Conservation (phyloP, 768 basidiomycete species). For the Leccinum fibrillosum region DNA sequence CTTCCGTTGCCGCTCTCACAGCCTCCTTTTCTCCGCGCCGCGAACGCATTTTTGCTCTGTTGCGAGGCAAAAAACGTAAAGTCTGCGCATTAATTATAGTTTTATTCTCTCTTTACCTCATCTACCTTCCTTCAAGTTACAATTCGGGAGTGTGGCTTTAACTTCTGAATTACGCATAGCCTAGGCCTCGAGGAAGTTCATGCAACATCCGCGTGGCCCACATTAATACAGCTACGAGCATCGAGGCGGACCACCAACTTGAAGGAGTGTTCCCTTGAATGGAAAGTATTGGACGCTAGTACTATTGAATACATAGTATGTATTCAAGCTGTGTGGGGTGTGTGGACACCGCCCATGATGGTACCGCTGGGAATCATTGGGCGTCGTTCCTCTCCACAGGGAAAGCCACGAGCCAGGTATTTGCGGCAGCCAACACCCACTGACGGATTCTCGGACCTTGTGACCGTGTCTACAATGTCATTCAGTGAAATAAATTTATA, state of each 20-base stretch:
- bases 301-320: not conserved
- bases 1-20: constrained; percentile 10
- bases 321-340: not conserved
- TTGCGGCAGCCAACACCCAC: no score
- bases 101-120: constrained; percentile 15
- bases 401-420: not conserved
- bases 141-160: constrained; percentile 1
- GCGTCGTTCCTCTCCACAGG: not conserved
- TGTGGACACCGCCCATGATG: not conserved
- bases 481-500: not conserved
- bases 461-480: not conserved
- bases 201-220: constrained; percentile 5
- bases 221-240: not conserved
- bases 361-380: not conserved
- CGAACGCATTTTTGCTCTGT: constrained; percentile 13
- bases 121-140: not conserved
- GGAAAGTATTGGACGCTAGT: not conserved
- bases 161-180: not conserved
- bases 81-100: constrained; percentile 10
- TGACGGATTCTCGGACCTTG: not conserved
- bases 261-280: not conserved
- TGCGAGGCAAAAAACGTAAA: constrained; percentile 24
- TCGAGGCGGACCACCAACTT: not conserved
- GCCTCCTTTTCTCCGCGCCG: constrained; percentile 21
- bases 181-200: constrained; percentile 1